Conservation (phyloP, 129 eudicot genomes). For the Logfia minima region DNA sequence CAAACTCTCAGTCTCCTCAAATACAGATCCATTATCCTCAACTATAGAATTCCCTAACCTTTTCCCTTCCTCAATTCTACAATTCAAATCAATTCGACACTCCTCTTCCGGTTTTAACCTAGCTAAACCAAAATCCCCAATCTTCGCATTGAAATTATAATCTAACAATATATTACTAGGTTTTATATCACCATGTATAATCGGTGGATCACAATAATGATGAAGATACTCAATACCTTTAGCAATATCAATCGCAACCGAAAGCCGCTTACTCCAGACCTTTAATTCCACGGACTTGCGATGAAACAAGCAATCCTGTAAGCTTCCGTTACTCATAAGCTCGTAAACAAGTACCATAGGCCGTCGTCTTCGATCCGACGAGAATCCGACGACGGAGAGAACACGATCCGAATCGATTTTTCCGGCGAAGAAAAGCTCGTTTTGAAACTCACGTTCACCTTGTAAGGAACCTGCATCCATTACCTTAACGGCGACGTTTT, state of each 20-base stretch:
- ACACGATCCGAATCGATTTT: constrained; percentile 51
- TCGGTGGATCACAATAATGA: constrained; percentile 80
- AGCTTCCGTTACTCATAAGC: constrained; percentile 82
- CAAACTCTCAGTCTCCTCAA: constrained; percentile 77
- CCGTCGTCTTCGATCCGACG: constrained; percentile 64
- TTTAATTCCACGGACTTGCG: constrained; percentile 55
- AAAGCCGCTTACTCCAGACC: constrained; percentile 58
- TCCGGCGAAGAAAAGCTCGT: constrained; percentile 78
- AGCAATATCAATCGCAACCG: constrained; percentile 63
- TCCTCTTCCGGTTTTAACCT: constrained; percentile 59
- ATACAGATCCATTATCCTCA: constrained; percentile 73
- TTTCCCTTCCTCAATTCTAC: constrained; percentile 40
- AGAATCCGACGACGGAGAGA: constrained; percentile 64
- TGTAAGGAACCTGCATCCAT: constrained; percentile 92
- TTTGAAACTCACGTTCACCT: constrained; percentile 94
- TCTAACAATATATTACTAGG: constrained; percentile 87
- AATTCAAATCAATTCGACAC: constrained; percentile 37
- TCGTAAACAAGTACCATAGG: constrained; percentile 85
- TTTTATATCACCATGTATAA: constrained; percentile 89
- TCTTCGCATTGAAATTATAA: constrained; percentile 58
- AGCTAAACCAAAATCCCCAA: constrained; percentile 90
- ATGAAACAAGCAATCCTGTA: constrained; percentile 83
- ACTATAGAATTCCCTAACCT: constrained; percentile 18
- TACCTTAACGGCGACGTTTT: constrained; percentile 68
- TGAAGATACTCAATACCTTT: constrained; percentile 84